A percentile compares a stretch with the other conserved stretches of the same genome.
phyloP scores from a whole-genome alignment of 495 filamentous ascomycete species.

The Neurospora sp. region DNA sequence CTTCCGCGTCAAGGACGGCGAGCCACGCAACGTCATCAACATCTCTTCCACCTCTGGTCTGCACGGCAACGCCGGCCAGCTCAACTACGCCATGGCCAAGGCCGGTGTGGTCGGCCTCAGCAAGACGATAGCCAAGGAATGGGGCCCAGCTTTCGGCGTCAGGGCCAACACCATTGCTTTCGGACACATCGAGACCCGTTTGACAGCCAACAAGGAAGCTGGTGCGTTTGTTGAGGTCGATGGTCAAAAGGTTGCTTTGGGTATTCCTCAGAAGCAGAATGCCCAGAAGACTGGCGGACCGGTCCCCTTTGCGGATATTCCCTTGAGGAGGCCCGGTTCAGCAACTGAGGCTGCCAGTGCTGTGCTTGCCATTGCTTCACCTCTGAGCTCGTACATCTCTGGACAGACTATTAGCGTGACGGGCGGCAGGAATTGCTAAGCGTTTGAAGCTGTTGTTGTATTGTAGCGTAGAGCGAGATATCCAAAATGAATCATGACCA shows the following conservation, averaged over 20 bases:
- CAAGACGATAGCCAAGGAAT: conserved; percentile 86
- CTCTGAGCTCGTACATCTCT: conserved; percentile 69
- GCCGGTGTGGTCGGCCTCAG: conserved; percentile 69
- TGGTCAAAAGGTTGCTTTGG: conserved; percentile 66
- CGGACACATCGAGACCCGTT: conserved; percentile 63
- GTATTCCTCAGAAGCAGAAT: conserved; percentile 50
- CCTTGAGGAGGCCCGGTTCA: conserved; percentile 61
- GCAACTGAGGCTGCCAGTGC: conserved; percentile 69
- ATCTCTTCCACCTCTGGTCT: conserved; percentile 70
- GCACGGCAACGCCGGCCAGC: conserved; percentile 77
- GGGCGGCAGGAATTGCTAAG: conserved; percentile 71
- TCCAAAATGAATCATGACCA: not conserved
- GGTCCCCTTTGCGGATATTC: conserved; percentile 56
- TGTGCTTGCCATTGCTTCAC: conserved; percentile 72
- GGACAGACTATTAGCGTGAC: conserved; percentile 81
- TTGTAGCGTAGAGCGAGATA: not conserved
- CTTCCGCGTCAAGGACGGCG: conserved; percentile 77
- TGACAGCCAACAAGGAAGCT: conserved; percentile 71
- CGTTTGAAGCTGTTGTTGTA: not conserved
- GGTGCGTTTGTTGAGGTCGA: conserved; percentile 69
- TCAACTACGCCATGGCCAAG: conserved; percentile 78
- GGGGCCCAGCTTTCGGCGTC: conserved; percentile 77
- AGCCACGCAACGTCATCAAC: conserved; percentile 68
- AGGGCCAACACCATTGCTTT: conserved; percentile 77
- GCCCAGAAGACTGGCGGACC: conserved; percentile 16